phyloP scores from a whole-genome alignment of 2,329 filamentous ascomycete genomes.

The Penicillium psychrosexuale region DNA sequence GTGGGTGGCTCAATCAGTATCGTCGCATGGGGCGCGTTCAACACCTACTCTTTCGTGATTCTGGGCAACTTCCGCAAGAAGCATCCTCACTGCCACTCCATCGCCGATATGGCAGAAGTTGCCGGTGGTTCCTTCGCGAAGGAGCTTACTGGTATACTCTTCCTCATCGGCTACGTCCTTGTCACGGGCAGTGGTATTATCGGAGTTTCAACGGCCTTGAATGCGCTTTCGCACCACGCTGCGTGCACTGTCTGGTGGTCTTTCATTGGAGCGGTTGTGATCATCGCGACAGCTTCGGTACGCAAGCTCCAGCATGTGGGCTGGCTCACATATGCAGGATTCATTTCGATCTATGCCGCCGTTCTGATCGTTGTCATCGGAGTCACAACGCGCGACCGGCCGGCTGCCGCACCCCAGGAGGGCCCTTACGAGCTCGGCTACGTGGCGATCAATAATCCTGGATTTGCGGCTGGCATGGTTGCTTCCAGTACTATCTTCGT shows the following conservation, averaged over 20 bases:
- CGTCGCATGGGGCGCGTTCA: constrained; percentile 47
- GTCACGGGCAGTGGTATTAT: constrained; percentile 56
- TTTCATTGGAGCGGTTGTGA: constrained; percentile 50
- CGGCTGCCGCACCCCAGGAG: constrained; percentile 57
- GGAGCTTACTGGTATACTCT: constrained; percentile 54
- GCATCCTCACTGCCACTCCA: constrained; percentile 50
- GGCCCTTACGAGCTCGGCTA: constrained; percentile 59
- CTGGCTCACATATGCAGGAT: constrained; percentile 60
- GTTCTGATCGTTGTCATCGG: constrained; percentile 57
- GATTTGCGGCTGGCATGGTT: constrained; percentile 57
- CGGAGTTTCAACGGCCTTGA: constrained; percentile 56
- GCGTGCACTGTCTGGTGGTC: constrained; percentile 58
- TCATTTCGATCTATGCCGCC: constrained; percentile 56
- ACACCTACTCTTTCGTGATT: constrained; percentile 48
- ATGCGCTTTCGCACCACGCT: constrained; percentile 56
- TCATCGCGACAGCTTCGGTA: constrained; percentile 38
- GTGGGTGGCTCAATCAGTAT: constrained; percentile 48
- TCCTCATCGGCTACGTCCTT: constrained; percentile 57
- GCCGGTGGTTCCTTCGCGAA: constrained; percentile 52
- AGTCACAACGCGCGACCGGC: constrained; percentile 56
- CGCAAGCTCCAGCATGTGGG: constrained; percentile 58
- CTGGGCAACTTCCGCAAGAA: constrained; percentile 49
- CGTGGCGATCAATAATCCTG: constrained; percentile 53
- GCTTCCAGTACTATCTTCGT: constrained; percentile 58
- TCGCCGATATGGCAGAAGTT: constrained; percentile 57